Evolutionary conservation across 495 filamentous ascomycete species (phyloP).

Genomic region (Penicillium pancosmium): DNA sequence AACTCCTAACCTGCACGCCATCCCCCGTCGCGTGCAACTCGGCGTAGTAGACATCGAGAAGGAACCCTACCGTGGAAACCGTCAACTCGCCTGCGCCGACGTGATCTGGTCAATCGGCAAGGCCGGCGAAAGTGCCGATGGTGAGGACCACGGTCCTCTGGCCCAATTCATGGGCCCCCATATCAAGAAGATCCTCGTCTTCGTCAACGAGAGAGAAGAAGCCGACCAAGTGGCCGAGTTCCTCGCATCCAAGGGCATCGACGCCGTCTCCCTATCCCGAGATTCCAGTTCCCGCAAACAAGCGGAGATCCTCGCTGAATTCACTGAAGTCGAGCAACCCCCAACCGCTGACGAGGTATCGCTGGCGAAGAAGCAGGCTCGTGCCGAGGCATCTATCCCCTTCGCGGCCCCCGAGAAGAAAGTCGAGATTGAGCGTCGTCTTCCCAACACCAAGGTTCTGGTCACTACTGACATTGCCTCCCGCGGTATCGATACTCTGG

Average conservation of each 20-base stretch:
- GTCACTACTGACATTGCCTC: constrained; percentile 93
- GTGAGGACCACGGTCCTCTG: constrained; percentile 37
- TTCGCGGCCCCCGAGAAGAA: constrained; percentile 31
- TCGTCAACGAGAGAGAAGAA: constrained; percentile 95
- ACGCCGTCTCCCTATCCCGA: constrained; percentile 78
- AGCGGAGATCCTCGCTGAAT: constrained; percentile 71
- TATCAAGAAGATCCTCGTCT: constrained; percentile 87
- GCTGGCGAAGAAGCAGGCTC: constrained; percentile 35
- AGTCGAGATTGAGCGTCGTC: constrained; percentile 26
- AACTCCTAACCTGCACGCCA: constrained; percentile 93
- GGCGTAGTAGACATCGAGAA: constrained; percentile 89
- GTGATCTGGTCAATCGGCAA: constrained; percentile 92
- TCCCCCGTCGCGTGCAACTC: constrained; percentile 91
- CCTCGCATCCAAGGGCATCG: constrained; percentile 80
- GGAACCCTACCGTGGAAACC: constrained; percentile 89
- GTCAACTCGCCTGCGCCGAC: constrained; percentile 88
- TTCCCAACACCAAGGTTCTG: constrained; percentile 81
- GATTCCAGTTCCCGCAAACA: constrained; percentile 76
- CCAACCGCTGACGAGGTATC: constrained; percentile 46
- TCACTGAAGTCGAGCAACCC: constrained; percentile 62
- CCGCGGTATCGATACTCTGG: constrained; percentile 91
- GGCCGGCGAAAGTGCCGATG: constrained; percentile 51
- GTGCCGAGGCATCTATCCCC: constrained; percentile 35
- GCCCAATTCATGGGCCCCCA: constrained; percentile 47
- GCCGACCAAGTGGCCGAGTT: constrained; percentile 79